Base-by-base conservation (phyloP, 768 basidiomycete genomes). In the Rubroboletus pulcherrimus region DNA sequence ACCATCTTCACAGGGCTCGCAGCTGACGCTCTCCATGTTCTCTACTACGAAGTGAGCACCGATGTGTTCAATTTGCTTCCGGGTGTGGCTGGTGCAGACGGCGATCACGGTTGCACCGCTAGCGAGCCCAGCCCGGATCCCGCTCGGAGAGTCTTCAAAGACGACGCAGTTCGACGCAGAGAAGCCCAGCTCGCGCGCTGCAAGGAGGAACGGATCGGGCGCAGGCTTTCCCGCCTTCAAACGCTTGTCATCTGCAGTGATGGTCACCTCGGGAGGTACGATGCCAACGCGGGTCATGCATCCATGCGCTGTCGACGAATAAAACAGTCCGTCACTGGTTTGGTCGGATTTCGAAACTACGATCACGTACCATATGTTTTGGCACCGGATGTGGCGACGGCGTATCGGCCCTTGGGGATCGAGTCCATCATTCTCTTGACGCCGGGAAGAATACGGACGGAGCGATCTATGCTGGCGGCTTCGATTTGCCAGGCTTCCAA, bases 191-290 rank as follows among this genome's bases (percentile, higher is more conserved):
- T 81, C 80, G 59, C 78, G 67, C 9, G 83, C 83, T 11, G 83
- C 83, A 49, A 84, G 83, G 57, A 84, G 74, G 76, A 84, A 84
- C 1, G 82, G 83, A 64, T 84, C 83, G 8, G 81, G 82, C 0
- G 81, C 81, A 30, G 83, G 83, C 68, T 84, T 84, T 24, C 83
- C 83, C 0, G 81, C 80, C 65, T 85, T 83, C 60, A 89, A 77
- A 34, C 86, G 83, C 62, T 84, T 81, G 75, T 89, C 86, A 66
- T 89, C 87, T 40, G 85, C 87, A 29, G 87, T 89, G 70, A 89
- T 85, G 30, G 86, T 88, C 39, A 88, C 80, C 44, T 74, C 69
- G 24, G 87, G 87, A 8, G 85, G 83, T 2, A 74, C 75, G 70
- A 89, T 88, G 12, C 85, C 85, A 30, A 86, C 86, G 44, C 85